Evolutionary conservation across 371 early-diverging fungal genomes (phyloP), one percentile per base, ranked within the genome.

Genomic region (Mortierella sp.): DNA sequence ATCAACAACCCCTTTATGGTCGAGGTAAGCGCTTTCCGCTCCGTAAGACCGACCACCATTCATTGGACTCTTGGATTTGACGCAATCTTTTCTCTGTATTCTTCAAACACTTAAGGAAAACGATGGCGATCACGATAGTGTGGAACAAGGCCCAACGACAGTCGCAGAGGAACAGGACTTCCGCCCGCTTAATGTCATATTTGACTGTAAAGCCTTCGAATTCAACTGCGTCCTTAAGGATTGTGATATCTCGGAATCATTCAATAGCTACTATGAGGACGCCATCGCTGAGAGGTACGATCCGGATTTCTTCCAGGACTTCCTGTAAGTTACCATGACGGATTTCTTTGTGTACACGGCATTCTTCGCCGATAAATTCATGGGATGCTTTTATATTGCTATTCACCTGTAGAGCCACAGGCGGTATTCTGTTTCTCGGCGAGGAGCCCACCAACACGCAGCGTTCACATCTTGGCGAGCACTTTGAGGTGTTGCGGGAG

Each of bases 211-310:
- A 41, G 50, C 50, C 12, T 59, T 59, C 47, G 14, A 0, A 25
- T 59, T 50, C 28, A 22, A 19, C 40, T 50, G 59, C 47, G 28
- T 50, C 51, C 27, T 59, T 16, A 43, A 51, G 27, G 12, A 46
- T 10, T 41, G 28, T 10, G 59, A 59, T 29, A 28, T 59, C 27
- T 59, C 59, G 27, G 43, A 14, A 10, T 21, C 50, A 27, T 59
- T 50, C 51, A 59, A 40, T 19, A 43, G 24, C 27, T 59, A 59
- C 43, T 59, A 59, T 46, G 45, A 61, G 46, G 46, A 52, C 16
- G 53, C 61, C 6, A 37, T 54, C 34, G 28, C 47, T 24, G 6
- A 39, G 45, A 45, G 54, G 31, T 61, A 41, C 31, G 61, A 61
- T 39, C 34, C 45, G 37, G 12, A 14, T 10, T 27, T 14, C 45